Percentiles rank a stretch among this genome's conserved stretches.
phyloP scores from a whole-genome alignment of 192 early-diverging fungal genomes.

The Gryganskiella cystojenkinii region DNA sequence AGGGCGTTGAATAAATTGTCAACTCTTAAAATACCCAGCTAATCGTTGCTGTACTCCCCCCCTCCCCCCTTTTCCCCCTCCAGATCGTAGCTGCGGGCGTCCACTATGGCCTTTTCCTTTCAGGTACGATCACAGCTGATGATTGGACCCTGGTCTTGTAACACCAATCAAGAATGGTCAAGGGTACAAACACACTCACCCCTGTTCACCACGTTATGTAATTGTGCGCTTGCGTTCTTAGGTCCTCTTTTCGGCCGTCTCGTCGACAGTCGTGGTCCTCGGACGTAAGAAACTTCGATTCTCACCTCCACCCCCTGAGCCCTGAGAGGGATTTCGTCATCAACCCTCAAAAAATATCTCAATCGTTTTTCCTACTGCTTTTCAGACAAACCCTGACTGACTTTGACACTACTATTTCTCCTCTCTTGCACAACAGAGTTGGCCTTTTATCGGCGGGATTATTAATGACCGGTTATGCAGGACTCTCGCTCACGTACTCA shows the following conservation, averaged over 20 bases:
- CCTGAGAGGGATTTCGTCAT: too few relatives aligned
- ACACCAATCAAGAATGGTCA: too few relatives aligned
- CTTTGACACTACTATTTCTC: not conserved
- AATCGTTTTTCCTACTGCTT: not conserved
- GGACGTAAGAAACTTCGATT: conserved; percentile 18
- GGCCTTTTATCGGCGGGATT: conserved; percentile 20
- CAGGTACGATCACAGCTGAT: too few relatives aligned
- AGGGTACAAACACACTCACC: too few relatives aligned
- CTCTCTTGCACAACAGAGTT: conserved; percentile 14
- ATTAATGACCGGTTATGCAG: conserved; percentile 29
- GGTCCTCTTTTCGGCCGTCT: conserved; percentile 44
- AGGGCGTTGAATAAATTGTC: not conserved
- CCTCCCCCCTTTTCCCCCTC: not conserved
- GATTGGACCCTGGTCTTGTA: too few relatives aligned
- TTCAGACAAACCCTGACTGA: not conserved
- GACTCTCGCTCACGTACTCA: conserved; percentile 35
- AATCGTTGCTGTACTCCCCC: not conserved
- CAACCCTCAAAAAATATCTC: too few relatives aligned
- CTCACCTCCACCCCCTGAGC: too few relatives aligned
- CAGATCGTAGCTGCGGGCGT: conserved; percentile 43
- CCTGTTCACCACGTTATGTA: not conserved
- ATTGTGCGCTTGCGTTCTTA: not conserved
- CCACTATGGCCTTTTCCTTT: conserved; percentile 49
- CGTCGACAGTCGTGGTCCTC: conserved; percentile 33
- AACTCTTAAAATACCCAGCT: not conserved